Conservation (phyloP, 768 basidiomycete genomes). For the Kwoniella pini region DNA sequence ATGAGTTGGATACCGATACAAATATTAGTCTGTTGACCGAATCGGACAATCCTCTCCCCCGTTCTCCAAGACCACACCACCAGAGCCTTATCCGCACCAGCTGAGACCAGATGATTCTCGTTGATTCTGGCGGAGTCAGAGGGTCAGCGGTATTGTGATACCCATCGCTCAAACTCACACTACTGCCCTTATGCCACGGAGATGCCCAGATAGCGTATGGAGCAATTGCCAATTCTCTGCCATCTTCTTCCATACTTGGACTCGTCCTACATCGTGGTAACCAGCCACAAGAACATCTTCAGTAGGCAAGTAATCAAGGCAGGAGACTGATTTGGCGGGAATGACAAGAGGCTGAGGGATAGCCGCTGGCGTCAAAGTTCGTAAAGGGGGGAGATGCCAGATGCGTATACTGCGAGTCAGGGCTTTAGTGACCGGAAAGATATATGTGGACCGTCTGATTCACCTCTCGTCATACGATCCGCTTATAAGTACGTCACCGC, state of each 20-base stretch:
- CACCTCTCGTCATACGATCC: constrained; percentile 78
- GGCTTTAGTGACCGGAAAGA: constrained; percentile 2
- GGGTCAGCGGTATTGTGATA: background rate
- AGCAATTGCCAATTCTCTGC: constrained; percentile 65
- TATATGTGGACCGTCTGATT: background rate
- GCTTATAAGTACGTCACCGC: constrained; percentile 76
- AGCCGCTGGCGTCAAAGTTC: constrained; percentile 61
- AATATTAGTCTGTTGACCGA: constrained; percentile 89
- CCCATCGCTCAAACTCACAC: constrained; percentile 56
- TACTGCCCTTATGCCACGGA: constrained; percentile 87
- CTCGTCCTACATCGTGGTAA: constrained; percentile 88
- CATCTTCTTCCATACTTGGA: constrained; percentile 81
- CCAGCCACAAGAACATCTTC: constrained; percentile 91
- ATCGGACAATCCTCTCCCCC: constrained; percentile 83
- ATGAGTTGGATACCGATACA: constrained; percentile 88
- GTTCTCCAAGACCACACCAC: constrained; percentile 68
- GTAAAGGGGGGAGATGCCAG: constrained; percentile 69
- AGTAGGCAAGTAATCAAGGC: constrained; percentile 79
- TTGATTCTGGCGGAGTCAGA: constrained; percentile 59
- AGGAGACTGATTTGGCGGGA: constrained; percentile 72
- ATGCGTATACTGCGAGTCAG: constrained; percentile 65
- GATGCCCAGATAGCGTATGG: constrained; percentile 58
- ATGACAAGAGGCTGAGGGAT: constrained; percentile 62
- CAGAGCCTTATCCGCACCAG: constrained; percentile 68
- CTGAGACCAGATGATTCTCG: constrained; percentile 80